Evolutionary conservation across 495 filamentous ascomycete species (phyloP), one percentile per base, ranked within the genome.

Genomic region (Xylaria curta): DNA sequence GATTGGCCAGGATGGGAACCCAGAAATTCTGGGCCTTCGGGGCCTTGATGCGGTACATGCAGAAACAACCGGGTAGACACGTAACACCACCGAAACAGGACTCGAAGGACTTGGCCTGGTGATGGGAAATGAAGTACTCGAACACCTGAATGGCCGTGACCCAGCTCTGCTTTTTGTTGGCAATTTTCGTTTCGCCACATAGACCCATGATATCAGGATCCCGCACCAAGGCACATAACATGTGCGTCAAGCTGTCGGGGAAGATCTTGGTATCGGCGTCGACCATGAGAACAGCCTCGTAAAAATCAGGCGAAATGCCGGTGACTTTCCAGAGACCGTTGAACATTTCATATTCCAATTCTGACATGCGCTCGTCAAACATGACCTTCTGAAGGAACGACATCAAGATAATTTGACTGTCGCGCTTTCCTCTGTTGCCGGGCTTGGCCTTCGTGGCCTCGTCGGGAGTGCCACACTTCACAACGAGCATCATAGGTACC

Each of bases 331-430:
- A 99, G 70, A 99, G 87, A 46, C 96, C 97, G 76, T 98, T 99
- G 85, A 98, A 98, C 92, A 99, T 98, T 78, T 99, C 97, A 75
- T 94, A 99, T 78, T 99, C 97, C n/a, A 99, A 89, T 78, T 99
- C 95, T 5, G 97, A 98, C 97, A 99, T 99, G 47, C 97, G 92
- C 81, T 99, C 97, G 79, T 99, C 97, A 78, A 99, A 99, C 97
- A 99, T 99, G 73, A 99, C 96, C 82, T 99, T 99, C 81, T 99
- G 97, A 75, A 99, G 84, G 87, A 99, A 99, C 24, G 94, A 97
- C 97, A 99, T 99, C 61, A 99, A 83, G 75, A 99, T 95, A 78
- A 99, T 98, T 81, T 99, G 97, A 82, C 92, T 95, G 86, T 99
- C 97, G 79, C 97, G 91, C 85, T 99, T 99, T 76, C 97, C 97